Percentiles rank a stretch among this genome's conserved stretches.
Conservation (phyloP, 768 basidiomycete species). For the Udeniomyces megalosporus region DNA sequence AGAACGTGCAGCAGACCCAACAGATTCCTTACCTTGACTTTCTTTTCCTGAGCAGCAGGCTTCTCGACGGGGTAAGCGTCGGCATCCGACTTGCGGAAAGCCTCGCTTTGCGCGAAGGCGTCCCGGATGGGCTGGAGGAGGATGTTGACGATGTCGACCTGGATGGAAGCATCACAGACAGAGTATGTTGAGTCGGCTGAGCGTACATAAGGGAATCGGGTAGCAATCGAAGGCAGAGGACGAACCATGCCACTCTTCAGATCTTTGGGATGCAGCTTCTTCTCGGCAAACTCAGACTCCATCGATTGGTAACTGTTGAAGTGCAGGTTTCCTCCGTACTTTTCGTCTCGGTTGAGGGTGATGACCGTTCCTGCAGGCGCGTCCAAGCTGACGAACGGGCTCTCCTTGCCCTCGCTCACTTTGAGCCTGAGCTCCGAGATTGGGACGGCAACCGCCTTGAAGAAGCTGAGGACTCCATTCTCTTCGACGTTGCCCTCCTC, state of each 20-base stretch:
- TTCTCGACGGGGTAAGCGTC: conserved; percentile 54
- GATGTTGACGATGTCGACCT: conserved; percentile 46
- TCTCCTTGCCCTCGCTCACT: conserved; percentile 14
- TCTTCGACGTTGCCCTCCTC: conserved; percentile 77
- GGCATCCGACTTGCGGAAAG: conserved; percentile 61
- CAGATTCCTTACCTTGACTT: conserved; percentile 21
- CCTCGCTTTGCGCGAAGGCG: conserved; percentile 56
- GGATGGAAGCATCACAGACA: neutral
- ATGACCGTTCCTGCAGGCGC: conserved; percentile 74
- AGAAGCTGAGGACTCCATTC: conserved; percentile 77
- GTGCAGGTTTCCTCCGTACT: conserved; percentile 52
- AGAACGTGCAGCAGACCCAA: no score
- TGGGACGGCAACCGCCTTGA: conserved; percentile 72
- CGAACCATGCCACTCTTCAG: conserved; percentile 55
- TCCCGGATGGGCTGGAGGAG: conserved; percentile 67
- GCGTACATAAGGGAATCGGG: neutral
- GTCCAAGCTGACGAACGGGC: conserved; percentile 47
- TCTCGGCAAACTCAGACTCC: conserved; percentile 55
- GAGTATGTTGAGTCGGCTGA: neutral
- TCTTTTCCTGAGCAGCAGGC: conserved; percentile 15
- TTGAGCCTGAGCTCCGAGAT: conserved; percentile 52
- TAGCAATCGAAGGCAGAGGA: neutral
- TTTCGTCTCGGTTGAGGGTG: conserved; percentile 56
- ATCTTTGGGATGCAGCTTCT: conserved; percentile 74
- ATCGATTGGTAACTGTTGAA: conserved; percentile 51